phyloP scores from a whole-genome alignment of 805 yeast species.

The Saturnispora halmiae region DNA sequence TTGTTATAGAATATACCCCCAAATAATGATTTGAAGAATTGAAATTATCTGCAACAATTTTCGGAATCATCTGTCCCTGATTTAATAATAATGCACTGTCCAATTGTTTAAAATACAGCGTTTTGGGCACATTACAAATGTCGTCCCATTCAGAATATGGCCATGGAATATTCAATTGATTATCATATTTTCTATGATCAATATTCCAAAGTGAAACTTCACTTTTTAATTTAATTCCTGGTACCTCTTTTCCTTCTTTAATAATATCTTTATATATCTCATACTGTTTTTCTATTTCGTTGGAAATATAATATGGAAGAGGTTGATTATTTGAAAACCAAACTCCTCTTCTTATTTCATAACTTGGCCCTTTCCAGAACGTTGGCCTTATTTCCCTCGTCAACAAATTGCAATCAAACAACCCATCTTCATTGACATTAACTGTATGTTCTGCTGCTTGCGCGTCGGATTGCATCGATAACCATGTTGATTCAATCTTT shows the following conservation, averaged over 20 bases:
- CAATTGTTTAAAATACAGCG: slow-evolving; percentile 22
- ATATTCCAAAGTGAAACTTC: slow-evolving; percentile 24
- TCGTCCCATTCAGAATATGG: slow-evolving; percentile 21
- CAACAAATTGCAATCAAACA: slow-evolving; percentile 61
- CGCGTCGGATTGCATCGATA: slow-evolving; percentile 11
- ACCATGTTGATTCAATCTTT: slow-evolving; percentile 47
- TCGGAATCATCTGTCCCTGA: slow-evolving; percentile 22
- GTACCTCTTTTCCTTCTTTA: slow-evolving; percentile 1
- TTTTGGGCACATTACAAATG: slow-evolving; percentile 22
- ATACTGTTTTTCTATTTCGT: slow-evolving; percentile 53
- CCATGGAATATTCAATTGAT: slow-evolving; percentile 15
- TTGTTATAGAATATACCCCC: slow-evolving; percentile 40
- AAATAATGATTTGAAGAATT: slow-evolving; percentile 26
- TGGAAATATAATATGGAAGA: slow-evolving; percentile 34
- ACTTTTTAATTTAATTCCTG: slow-evolving; percentile 15
- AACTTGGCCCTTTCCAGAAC: slow-evolving; percentile 84
- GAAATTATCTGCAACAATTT: slow-evolving; percentile 23
- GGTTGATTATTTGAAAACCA: slow-evolving; percentile 72
- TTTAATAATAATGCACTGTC: slow-evolving; percentile 21
- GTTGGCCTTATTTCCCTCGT: slow-evolving; percentile 52
- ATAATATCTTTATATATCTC: slow-evolving; percentile 22
- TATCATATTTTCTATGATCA: slow-evolving; percentile 19
- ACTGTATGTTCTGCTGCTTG: slow-evolving; percentile 24
- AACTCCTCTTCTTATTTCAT: slow-evolving; percentile 72
- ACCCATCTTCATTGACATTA: slow-evolving; percentile 70